Evolutionary conservation across 2,329 filamentous ascomycete genomes (phyloP), one percentile per base, ranked within the genome.

Genomic region (Pseudocercospora crystallina): DNA sequence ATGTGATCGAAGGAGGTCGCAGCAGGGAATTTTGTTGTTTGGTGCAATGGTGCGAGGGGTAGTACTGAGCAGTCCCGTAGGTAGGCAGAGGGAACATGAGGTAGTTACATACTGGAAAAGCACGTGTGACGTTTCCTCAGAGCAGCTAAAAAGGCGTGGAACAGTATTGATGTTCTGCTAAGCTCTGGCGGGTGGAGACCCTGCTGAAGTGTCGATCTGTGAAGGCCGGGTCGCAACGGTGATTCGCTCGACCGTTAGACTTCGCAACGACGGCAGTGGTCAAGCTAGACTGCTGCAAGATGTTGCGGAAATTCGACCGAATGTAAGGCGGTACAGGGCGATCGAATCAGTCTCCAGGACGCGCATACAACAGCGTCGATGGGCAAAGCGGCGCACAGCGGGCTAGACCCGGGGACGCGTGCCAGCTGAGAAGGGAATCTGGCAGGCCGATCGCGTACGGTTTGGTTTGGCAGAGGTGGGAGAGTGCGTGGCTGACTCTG

Each of bases 251-350:
- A 29, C 44, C 32, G 17, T 43, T 51, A 20, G 33, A 37, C 42
- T 48, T 40, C 15, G 37, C 44, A 45, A 44, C 52, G 51, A 43
- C 43, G 31, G 48, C 46, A 56, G 50, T 35, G 47, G 43, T 17
- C 48, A 49, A 44, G 53, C 56, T 54, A 56, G 47, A 41, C 54
- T 59, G 56, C 49, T 54, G 51, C 49, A 40, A 53, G 52, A 35
- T 51, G 55, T 49, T 46, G 51, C 49, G 55, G 55, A 58, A 48
- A 58, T 58, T 54, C 55, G 58, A 56, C 39, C 37, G 48, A 51
- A 54, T 54, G 51, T 46, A 50, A 55, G 49, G 54, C 57, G 54
- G 46, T 45, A 41, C 32, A 43, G 39, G 49, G 49, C 52, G 51
- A 51, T 53, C 54, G 54, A 59, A 54, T 57, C 49, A 52, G 32